These are phyloP conservation scores for Debaryomyces hansenii DNA, from an alignment of 805 yeast genomes.

Conservation along the genomic window DNA sequence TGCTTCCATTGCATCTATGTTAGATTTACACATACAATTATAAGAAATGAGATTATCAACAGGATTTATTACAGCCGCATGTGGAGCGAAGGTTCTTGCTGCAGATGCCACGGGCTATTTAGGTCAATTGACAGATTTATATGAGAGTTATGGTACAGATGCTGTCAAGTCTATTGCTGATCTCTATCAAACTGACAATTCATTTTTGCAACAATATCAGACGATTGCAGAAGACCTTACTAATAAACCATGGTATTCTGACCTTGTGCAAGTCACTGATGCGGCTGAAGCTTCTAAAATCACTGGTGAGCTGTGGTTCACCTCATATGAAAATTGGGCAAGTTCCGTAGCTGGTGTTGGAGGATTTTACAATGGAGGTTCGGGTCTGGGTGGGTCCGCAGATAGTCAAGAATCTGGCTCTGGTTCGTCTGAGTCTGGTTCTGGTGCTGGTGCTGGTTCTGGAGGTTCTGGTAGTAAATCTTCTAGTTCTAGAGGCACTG, in stretches of 20 bases:
- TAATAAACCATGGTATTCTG: background rate
- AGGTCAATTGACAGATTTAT: no score
- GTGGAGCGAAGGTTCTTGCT: background rate
- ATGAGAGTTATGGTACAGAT: no score
- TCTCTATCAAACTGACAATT: no score
- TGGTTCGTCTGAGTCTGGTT: constrained; percentile 2
- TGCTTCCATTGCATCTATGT: no score
- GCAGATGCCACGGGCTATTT: background rate
- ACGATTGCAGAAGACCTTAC: background rate
- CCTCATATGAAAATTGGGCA: constrained; percentile 1
- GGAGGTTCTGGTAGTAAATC: constrained; percentile 6
- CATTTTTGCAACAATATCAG: background rate
- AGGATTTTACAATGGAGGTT: background rate
- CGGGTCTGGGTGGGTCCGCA: background rate
- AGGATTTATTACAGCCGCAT: background rate
- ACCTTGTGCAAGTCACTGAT: background rate
- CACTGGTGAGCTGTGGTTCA: constrained; percentile 4
- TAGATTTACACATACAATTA: no score
- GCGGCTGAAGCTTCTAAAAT: constrained; percentile 1
- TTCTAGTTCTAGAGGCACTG: constrained; percentile 2
- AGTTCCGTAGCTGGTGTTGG: constrained; percentile 2
- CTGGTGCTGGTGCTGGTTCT: constrained; percentile 13
- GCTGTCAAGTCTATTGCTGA: no score
- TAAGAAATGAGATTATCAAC: background rate
- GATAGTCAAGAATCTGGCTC: constrained; percentile 1